These are phyloP conservation scores for Eutrema heterophyllum DNA, from an alignment of 345 rosid genomes.

Conservation along the genomic window DNA sequence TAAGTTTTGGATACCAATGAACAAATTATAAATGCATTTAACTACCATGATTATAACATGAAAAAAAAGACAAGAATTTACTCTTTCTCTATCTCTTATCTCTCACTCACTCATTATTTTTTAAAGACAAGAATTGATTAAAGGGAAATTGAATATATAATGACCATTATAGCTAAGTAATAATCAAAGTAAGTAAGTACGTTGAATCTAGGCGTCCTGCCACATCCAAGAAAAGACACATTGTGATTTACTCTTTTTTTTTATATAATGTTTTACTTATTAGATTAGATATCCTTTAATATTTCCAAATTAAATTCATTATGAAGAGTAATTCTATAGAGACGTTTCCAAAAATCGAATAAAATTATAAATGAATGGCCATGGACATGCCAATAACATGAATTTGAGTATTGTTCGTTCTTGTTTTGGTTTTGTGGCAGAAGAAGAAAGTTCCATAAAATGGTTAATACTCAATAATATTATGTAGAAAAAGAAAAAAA, in stretches of 20 bases:
- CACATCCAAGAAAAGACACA: slow-evolving; percentile 5
- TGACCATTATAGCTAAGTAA: slow-evolving; percentile 17
- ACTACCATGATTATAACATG: slow-evolving; percentile 20
- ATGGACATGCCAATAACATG: not conserved
- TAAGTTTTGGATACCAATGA: not conserved
- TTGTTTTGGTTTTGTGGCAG: not conserved
- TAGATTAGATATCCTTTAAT: not conserved
- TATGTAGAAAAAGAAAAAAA: no score
- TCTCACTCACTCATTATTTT: not conserved
- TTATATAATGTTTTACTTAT: not conserved
- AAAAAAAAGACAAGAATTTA: slow-evolving; percentile 14
- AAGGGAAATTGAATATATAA: not conserved
- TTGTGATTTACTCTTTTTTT: not conserved
- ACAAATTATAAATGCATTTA: not conserved
- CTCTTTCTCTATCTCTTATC: not conserved
- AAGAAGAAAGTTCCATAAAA: not conserved
- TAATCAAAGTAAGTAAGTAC: slow-evolving; percentile 20
- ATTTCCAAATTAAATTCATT: not conserved
- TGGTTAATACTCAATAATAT: not conserved
- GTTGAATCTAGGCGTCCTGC: slow-evolving; percentile 20
- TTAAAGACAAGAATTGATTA: slow-evolving; percentile 8
- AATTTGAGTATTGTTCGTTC: not conserved
- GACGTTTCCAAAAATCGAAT: not conserved
- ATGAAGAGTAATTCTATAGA: not conserved
- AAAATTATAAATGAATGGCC: not conserved